phyloP scores from a whole-genome alignment of 2,329 filamentous ascomycete species.

The Trichoderma sp. region DNA sequence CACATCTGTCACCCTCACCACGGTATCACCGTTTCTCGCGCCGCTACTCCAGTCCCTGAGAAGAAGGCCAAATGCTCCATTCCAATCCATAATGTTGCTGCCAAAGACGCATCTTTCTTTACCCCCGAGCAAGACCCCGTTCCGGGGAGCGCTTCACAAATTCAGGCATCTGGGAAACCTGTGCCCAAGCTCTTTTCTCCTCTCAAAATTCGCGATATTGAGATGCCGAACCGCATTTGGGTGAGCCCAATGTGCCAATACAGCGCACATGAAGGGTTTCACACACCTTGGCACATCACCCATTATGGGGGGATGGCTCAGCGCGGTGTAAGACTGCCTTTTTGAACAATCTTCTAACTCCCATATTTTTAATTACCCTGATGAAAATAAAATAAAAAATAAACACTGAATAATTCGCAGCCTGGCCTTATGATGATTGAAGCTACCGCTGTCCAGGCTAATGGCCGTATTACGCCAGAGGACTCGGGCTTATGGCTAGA shows the following conservation, averaged over 20 bases:
- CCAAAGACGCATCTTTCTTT: slow-evolving; percentile 41
- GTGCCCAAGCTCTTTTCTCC: slow-evolving; percentile 47
- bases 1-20: slow-evolving; percentile 9
- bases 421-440: slow-evolving; percentile 65
- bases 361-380: accelerated
- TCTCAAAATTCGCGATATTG: slow-evolving; percentile 44
- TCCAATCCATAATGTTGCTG: slow-evolving; percentile 28
- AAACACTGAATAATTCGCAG: not conserved
- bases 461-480: slow-evolving; percentile 72
- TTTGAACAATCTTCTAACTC: not conserved
- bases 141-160: slow-evolving; percentile 36
- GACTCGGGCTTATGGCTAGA: slow-evolving; percentile 70
- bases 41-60: not conserved
- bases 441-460: slow-evolving; percentile 62
- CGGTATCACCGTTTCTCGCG: slow-evolving; percentile 9
- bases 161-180: not conserved
- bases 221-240: slow-evolving; percentile 45
- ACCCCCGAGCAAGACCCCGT: slow-evolving; percentile 46
- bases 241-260: slow-evolving; percentile 48
- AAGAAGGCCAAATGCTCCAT: slow-evolving; percentile 4
- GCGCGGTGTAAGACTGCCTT: slow-evolving; percentile 45
- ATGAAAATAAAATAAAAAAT: too few species aligned
- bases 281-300: slow-evolving; percentile 67
- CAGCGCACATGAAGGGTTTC: slow-evolving; percentile 50
- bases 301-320: slow-evolving; percentile 72